Percentiles rank a stretch among this genome's conserved stretches.
Evolutionary conservation across 2,329 filamentous ascomycete species (phyloP).

Genomic region (Botrytis fragariae): DNA sequence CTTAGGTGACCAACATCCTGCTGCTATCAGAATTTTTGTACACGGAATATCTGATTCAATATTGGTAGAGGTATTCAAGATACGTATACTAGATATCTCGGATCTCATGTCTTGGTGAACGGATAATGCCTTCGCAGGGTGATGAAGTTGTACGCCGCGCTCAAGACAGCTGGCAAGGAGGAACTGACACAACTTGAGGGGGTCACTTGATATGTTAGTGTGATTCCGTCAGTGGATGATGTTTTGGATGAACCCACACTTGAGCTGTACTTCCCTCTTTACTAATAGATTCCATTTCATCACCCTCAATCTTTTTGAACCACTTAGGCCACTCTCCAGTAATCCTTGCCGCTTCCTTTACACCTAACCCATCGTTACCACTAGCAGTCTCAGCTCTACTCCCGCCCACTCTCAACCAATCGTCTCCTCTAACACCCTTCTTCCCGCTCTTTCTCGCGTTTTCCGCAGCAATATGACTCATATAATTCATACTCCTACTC

Average conservation of each 20-base stretch:
- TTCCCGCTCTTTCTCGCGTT: conserved; percentile 27
- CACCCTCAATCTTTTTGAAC: conserved; percentile 55
- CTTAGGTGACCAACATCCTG: conserved; percentile 68
- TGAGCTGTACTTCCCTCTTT: conserved; percentile 61
- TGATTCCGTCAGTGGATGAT: background rate
- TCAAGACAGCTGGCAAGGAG: conserved; percentile 57
- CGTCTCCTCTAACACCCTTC: conserved; percentile 52
- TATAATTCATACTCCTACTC: conserved; percentile 48
- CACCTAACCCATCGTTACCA: conserved; percentile 52
- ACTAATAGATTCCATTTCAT: conserved; percentile 59
- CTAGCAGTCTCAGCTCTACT: conserved; percentile 40
- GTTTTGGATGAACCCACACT: conserved; percentile 48
- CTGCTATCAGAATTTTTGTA: conserved; percentile 62
- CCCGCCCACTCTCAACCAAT: conserved; percentile 65
- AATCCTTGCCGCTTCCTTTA: conserved; percentile 34
- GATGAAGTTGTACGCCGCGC: conserved; percentile 63
- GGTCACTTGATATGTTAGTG: conserved; percentile 51
- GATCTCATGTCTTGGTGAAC: conserved; percentile 51
- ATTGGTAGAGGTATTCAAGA: conserved; percentile 46
- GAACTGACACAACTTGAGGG: conserved; percentile 62
- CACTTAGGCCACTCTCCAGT: conserved; percentile 49
- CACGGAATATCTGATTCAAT: conserved; percentile 57
- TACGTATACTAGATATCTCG: conserved; percentile 51
- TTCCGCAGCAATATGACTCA: conserved; percentile 47
- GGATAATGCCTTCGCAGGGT: conserved; percentile 57